Conservation (phyloP, 2,329 filamentous ascomycete species). For the Fusarium humuli region DNA sequence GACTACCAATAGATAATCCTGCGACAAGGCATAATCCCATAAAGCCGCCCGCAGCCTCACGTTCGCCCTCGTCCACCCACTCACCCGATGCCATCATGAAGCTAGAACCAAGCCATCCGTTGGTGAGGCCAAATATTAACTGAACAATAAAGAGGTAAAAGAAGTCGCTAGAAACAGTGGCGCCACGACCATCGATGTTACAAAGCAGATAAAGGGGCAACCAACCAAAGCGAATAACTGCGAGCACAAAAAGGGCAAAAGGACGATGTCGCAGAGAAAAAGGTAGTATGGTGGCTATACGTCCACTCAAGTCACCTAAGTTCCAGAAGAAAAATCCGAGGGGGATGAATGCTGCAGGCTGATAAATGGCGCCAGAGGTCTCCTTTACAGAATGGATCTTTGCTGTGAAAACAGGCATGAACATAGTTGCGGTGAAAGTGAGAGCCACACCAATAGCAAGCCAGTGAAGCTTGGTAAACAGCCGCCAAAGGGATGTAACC, state of each 20-base stretch:
- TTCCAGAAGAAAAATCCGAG: conserved; percentile 96
- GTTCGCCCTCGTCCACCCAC: conserved; percentile 84
- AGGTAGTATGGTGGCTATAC: conserved; percentile 72
- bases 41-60: conserved; percentile 90
- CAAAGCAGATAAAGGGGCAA: conserved; percentile 90
- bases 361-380: conserved; percentile 68
- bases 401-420: conserved; percentile 91
- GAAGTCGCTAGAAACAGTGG: conserved; percentile 79
- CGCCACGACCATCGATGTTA: conserved; percentile 83
- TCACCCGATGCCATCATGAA: conserved; percentile 92
- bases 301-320: conserved; percentile 82
- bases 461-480: conserved; percentile 84
- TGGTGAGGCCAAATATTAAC: conserved; percentile 83
- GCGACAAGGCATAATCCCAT: conserved; percentile 92
- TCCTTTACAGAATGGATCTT: conserved; percentile 65
- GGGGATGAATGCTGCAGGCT: conserved; percentile 84
- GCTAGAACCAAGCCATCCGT: conserved; percentile 86
- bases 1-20: conserved; percentile 85
- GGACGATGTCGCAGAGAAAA: conserved; percentile 72
- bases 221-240: conserved; percentile 74
- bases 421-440: conserved; percentile 89
- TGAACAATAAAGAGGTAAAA: conserved; percentile 92
- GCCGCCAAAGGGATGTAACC: conserved; percentile 66
- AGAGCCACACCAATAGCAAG: conserved; percentile 80
- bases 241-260: conserved; percentile 72